phyloP scores from a whole-genome alignment of 176 grass and related monocot species.

The Avena eriantha region DNA sequence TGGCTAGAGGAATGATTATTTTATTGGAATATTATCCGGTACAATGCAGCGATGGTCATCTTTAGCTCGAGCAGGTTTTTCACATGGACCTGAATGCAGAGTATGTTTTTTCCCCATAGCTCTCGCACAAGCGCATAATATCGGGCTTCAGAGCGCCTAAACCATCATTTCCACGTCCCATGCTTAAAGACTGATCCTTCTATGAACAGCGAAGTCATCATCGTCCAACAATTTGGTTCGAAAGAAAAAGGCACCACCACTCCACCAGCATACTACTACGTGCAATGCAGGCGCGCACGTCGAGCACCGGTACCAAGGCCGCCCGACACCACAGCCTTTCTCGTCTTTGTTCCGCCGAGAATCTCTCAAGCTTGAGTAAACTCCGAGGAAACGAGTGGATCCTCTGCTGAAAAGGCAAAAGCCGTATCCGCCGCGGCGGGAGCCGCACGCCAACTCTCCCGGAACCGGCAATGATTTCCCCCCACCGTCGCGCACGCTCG shows the following conservation, averaged over 20 bases:
- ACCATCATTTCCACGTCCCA: background rate
- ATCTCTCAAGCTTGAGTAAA: background rate
- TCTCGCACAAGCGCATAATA: too few species aligned
- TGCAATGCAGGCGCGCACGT: background rate
- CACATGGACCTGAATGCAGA: too few species aligned
- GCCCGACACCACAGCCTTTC: background rate
- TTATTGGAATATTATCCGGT: too few species aligned
- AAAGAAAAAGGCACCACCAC: background rate
- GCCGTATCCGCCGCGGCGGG: background rate
- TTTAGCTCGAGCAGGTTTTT: too few species aligned
- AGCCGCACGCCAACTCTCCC: background rate
- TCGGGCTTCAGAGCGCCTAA: too few species aligned
- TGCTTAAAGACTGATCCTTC: background rate
- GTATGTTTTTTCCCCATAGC: too few species aligned
- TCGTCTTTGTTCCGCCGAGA: background rate
- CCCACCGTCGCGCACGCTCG: background rate
- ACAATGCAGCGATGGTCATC: too few species aligned
- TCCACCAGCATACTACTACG: background rate
- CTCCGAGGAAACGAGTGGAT: background rate
- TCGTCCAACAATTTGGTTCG: background rate
- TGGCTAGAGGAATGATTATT: too few species aligned
- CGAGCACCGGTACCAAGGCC: background rate
- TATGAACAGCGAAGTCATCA: background rate
- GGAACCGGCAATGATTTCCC: slow-evolving; percentile 18
- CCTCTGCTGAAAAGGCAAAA: background rate